Conservation (phyloP, 228 moss, liverwort and hornwort species). For the Sphagnum magellanicum region DNA sequence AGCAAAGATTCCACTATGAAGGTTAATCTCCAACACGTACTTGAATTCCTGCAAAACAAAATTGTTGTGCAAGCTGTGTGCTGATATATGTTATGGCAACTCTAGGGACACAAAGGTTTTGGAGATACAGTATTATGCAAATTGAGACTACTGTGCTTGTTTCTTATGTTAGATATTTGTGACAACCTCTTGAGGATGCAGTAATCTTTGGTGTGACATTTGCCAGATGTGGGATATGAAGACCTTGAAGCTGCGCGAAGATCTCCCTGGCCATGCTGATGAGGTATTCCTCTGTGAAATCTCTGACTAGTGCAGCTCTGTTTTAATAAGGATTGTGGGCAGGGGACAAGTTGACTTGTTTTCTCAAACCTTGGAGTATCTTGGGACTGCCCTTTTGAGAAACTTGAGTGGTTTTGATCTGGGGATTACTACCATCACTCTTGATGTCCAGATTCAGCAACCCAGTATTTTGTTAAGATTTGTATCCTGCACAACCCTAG, state of each 20-base stretch:
- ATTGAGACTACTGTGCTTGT: too few relatives aligned
- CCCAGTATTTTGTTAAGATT: too few relatives aligned
- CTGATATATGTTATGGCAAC: background rate
- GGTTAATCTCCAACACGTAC: constrained; percentile 16
- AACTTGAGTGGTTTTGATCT: too few relatives aligned
- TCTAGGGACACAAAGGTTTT: background rate
- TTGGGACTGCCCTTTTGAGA: background rate
- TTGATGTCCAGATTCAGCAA: too few relatives aligned
- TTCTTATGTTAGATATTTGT: too few relatives aligned
- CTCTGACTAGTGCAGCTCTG: background rate
- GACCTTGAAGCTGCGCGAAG: constrained; percentile 76
- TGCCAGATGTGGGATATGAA: constrained; percentile 86
- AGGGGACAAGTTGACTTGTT: background rate
- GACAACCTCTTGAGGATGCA: too few relatives aligned
- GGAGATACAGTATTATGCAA: background rate
- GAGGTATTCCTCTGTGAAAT: constrained; percentile 31
- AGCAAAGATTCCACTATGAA: constrained; percentile 99
- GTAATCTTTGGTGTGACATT: too few relatives aligned
- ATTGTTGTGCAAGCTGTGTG: background rate
- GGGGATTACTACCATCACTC: too few relatives aligned
- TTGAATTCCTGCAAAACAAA: background rate
- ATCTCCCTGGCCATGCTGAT: constrained; percentile 97
- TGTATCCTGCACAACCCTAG: background rate
- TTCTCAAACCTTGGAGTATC: background rate
- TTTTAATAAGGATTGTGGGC: background rate